phyloP scores from a whole-genome alignment of 345 rosid species.

The Ceriops zippeliana region DNA sequence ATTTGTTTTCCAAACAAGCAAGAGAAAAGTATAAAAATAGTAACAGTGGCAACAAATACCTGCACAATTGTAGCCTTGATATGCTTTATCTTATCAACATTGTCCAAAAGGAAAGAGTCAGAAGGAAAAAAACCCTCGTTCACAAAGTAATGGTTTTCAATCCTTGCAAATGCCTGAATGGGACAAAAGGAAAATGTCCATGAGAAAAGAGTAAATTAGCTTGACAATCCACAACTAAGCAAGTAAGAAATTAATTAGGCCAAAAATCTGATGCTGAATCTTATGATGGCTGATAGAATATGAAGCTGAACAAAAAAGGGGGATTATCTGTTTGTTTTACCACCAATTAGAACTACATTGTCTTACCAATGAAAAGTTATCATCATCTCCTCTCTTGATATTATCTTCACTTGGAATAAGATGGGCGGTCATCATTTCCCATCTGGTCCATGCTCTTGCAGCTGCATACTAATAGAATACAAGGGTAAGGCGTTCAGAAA shows the following conservation, averaged over 20 bases:
- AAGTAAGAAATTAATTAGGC: neutral
- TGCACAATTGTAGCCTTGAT: slow-evolving; percentile 77
- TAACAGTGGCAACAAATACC: slow-evolving; percentile 36
- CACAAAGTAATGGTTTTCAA: slow-evolving; percentile 85
- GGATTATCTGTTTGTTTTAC: neutral
- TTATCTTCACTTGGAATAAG: slow-evolving; percentile 74
- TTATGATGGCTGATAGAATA: neutral
- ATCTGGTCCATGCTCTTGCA: slow-evolving; percentile 93
- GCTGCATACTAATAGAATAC: slow-evolving; percentile 67
- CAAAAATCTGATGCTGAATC: no score
- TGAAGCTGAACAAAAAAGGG: neutral
- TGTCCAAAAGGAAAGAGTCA: slow-evolving; percentile 78
- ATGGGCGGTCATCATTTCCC: slow-evolving; percentile 98
- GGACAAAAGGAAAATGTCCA: slow-evolving; percentile 1
- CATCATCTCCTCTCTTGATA: slow-evolving; percentile 85
- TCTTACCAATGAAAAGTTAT: slow-evolving; percentile 77
- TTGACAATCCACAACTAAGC: neutral
- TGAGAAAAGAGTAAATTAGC: neutral
- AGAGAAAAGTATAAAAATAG: neutral
- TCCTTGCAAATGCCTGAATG: slow-evolving; percentile 94
- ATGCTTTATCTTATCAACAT: slow-evolving; percentile 81
- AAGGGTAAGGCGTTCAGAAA: neutral
- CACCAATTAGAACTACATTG: neutral
- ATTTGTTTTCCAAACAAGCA: neutral
- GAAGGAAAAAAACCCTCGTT: slow-evolving; percentile 81